Base-by-base conservation (phyloP, 805 yeast species). In the Monosporozyma aquatica region DNA sequence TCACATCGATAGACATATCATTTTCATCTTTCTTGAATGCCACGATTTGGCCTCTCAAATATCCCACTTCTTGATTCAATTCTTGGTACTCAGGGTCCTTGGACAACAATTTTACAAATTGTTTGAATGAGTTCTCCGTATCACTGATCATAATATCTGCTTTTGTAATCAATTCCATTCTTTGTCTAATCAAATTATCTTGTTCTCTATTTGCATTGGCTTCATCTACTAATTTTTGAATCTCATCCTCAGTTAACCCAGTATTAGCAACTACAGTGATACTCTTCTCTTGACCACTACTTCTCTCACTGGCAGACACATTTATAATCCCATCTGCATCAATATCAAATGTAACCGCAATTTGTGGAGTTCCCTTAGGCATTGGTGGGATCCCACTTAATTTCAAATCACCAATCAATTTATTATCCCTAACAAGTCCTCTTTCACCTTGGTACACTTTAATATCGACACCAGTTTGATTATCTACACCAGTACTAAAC, bases 321-420 rank as follows among this genome's bases (percentile, higher is more conserved):
- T 84, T 82, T 61, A 84, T 80, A 40, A 76, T 76, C 48, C 94
- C 92, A 62, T 83, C 87, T 4, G 89, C 89, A 64, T 83, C 90
- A 44, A 83, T 78, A 54, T 78, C 86, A 56, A 83, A 83, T 1
- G 82, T 74, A 6, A 83, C 92, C 40, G 75, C 78, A 45, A 83
- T 78, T 58, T 83, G 90, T 11, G 92, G 89, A 29, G 75, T 76
- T 43, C 94, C 92, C 59, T 85, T 83, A 40, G 85, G 83, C 50
- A 82, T 76, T 8, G 79, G 74, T 29, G 89, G 87, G 32, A 84
- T 82, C 38, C 83, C 82, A 15, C 80, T 65, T 38, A 84, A 67
- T 56, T 77, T 76, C 61, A 84, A 81, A 53, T 81, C 76, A 28
- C 92, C 92, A 52, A 84, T 80, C 54, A 80, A 53, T 59, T 80